Percentiles rank a stretch among this genome's conserved stretches.
phyloP scores from a whole-genome alignment of 2,329 filamentous ascomycete species.

The Fusarium sp. region DNA sequence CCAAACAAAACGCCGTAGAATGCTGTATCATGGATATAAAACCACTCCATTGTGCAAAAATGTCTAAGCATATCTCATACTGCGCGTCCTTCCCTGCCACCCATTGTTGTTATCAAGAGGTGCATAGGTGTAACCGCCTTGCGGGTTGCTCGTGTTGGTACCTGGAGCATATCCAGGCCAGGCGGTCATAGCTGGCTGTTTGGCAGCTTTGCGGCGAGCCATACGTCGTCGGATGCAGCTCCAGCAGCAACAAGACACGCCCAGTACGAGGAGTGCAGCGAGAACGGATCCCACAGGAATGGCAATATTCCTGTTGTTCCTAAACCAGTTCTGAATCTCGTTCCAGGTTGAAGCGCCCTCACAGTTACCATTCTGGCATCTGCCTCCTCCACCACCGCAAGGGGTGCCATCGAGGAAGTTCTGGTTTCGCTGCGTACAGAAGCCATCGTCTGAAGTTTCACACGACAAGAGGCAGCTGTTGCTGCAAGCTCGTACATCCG shows the following conservation, averaged over 20 bases:
- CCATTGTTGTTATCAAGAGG: conserved; percentile 33
- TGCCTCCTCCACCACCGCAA: conserved; percentile 82
- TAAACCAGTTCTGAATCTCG: conserved; percentile 79
- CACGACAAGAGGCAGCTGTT: conserved; percentile 79
- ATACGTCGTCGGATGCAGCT: conserved; percentile 52
- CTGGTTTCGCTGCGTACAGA: conserved; percentile 81
- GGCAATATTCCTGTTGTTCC: conserved; percentile 78
- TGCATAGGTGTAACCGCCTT: conserved; percentile 36
- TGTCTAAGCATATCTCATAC: conserved; percentile 47
- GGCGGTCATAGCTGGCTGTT: conserved; percentile 39
- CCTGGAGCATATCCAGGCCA: conserved; percentile 41
- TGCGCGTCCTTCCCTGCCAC: conserved; percentile 34
- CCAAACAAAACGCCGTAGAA: conserved; percentile 37
- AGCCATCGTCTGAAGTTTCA: conserved; percentile 72
- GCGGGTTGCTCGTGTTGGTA: conserved; percentile 24
- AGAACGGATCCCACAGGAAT: conserved; percentile 80
- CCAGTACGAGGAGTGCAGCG: conserved; percentile 75
- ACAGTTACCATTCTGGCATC: conserved; percentile 82
- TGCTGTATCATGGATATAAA: conserved; percentile 23
- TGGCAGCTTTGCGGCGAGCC: conserved; percentile 39
- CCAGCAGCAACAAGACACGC: conserved; percentile 72
- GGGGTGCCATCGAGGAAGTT: conserved; percentile 93
- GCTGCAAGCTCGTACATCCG: conserved; percentile 80
- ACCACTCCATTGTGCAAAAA: background rate
- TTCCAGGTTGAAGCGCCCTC: conserved; percentile 72